Base-by-base conservation (phyloP, 805 yeast genomes). In the Starmerella stellata region DNA sequence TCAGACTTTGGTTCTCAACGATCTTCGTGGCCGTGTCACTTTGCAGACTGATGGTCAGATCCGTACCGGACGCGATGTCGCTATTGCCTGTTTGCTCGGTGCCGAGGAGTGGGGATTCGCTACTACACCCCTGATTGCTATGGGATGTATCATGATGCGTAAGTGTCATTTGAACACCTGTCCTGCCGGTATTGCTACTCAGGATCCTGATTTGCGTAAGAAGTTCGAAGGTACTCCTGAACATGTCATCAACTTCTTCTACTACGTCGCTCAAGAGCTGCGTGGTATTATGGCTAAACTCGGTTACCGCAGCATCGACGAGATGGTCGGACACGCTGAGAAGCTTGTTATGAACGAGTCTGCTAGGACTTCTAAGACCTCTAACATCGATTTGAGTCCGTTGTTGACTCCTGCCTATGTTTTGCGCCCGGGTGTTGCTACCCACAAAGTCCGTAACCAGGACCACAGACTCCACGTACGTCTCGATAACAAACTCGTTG, bases 81-180 rank as follows among this genome's bases (percentile, higher is more conserved):
- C 96, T 13, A 74, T 90, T 59, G 98, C 96, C 5, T 80, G 94
- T 58, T 65, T 87, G 56, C 67, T 87, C 24, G 98, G 98, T 61
- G 98, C 98, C 40, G 98, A 87, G 61, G 94, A 90, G 58, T 90
- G 93, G 78, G 95, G 96, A 23, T 77, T 90, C 56, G 98, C 98
- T 21, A 87, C 98, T 21, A 76, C 95, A 47, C 96, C 98, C 31
- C 70, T 87, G 58, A 85, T 87, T 52, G 90, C 95, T 25, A 73
- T 87, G 85, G 96, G 96, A 45, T 87, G 98, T 68, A 78, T 87
- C 57, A 76, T 83, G 81, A 78, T 85, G 79, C 72, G 94, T 63
- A 81, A 78, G 66, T 81, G 95, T 57, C 96, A 87, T 59, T 65
- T 80, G 43, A 80, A 81, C 64, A 73, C 93, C 30, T 87, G 98